Evolutionary conservation across 2,329 filamentous ascomycete genomes (phyloP).

Genomic region (Aspergillus uvarum): DNA sequence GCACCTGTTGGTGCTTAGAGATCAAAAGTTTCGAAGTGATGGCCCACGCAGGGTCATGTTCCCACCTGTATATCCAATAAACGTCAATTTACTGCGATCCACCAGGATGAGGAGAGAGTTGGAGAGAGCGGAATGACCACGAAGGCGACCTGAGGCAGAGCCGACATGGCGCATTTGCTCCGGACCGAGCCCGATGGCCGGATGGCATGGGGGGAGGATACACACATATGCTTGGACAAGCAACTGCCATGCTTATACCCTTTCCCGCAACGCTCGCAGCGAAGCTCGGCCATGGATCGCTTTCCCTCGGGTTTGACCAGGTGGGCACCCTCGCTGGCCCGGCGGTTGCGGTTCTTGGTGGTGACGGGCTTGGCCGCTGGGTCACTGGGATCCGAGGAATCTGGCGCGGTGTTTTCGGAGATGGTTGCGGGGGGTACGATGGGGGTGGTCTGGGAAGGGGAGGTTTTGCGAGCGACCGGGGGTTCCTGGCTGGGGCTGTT

Average conservation of each 20-base stretch:
- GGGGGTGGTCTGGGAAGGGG: conserved; percentile 33
- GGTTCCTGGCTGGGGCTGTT: conserved; percentile 36
- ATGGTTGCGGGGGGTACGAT: background rate
- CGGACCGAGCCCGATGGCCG: conserved; percentile 44
- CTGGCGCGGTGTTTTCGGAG: background rate
- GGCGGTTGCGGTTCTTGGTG: conserved; percentile 57
- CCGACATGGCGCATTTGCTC: conserved; percentile 40
- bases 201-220: conserved; percentile 60
- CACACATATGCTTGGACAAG: conserved; percentile 99
- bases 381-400: conserved; percentile 47
- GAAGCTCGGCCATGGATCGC: conserved; percentile 81
- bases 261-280: conserved; percentile 97
- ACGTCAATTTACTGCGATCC: conserved; percentile 42
- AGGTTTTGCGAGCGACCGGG: conserved; percentile 40
- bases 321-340: conserved; percentile 82
- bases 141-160: conserved; percentile 41
- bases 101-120: conserved; percentile 30
- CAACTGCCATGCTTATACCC: conserved; percentile 99
- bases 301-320: conserved; percentile 75
- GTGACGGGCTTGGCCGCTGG: conserved; percentile 48
- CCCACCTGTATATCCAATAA: conserved; percentile 70
- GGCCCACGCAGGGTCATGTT: conserved; percentile 98
- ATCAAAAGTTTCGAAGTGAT: conserved; percentile 96
- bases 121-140: conserved; percentile 34
- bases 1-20: conserved; percentile 98